Conservation (phyloP, 2,329 filamentous ascomycete species). For the Sclerotinia trifoliorum region DNA sequence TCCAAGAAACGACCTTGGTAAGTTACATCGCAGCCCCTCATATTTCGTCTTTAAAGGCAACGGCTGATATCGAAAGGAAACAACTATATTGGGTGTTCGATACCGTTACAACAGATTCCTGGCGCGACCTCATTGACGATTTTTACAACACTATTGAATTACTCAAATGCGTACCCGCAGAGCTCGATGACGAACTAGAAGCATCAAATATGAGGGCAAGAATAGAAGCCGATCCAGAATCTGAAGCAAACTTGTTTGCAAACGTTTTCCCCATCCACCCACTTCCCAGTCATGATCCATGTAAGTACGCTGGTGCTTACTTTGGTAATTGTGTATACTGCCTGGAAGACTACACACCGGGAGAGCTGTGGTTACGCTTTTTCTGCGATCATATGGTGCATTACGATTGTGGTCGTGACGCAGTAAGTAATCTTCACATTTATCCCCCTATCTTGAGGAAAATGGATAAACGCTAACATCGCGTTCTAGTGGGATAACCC, state of each 20-base stretch:
- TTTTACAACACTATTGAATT: slow-evolving; percentile 22
- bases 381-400: slow-evolving; percentile 30
- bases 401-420: slow-evolving; percentile 21
- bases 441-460: background rate
- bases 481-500: slow-evolving; percentile 19
- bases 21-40: background rate
- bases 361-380: slow-evolving; percentile 19
- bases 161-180: background rate
- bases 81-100: slow-evolving; percentile 28
- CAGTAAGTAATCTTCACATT: background rate
- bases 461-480: background rate
- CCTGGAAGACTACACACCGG: slow-evolving; percentile 4
- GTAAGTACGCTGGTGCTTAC: background rate
- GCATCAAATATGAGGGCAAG: background rate
- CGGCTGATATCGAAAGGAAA: slow-evolving; percentile 21
- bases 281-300: slow-evolving; percentile 7
- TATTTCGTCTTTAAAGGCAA: background rate
- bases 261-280: slow-evolving; percentile 18
- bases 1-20: slow-evolving; percentile 28
- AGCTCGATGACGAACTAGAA: background rate
- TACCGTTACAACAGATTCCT: slow-evolving; percentile 20
- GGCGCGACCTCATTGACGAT: slow-evolving; percentile 8
- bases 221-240: slow-evolving; percentile 8
- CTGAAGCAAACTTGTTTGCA: slow-evolving; percentile 1
- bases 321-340: slow-evolving; percentile 24